Evolutionary conservation across 495 filamentous ascomycete genomes (phyloP), one percentile per base, ranked within the genome.

Genomic region (Daldinia grandis): DNA sequence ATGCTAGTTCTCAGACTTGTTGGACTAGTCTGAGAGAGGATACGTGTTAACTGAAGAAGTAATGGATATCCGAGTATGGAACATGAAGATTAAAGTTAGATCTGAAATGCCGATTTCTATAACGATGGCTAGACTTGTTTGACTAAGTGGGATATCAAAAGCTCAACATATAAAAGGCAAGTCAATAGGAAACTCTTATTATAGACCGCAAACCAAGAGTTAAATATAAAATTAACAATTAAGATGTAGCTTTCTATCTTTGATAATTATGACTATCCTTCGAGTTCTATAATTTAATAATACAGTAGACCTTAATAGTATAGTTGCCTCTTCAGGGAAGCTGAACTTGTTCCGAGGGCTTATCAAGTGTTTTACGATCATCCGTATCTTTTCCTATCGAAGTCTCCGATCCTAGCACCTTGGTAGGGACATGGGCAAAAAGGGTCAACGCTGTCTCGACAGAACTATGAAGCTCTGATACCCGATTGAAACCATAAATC

Each of bases 371-470:
- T 37, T 19, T 49, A n/a, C 55, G 10, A 9, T 19, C 17, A 49
- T 35, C 54, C 12, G 4, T 24, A 19, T 24, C 49, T 25, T 64
- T 57, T 6, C 21, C 49, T 10, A 33, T 19, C 8, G 25, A 42
- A 19, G 12, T n/a, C 19, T 44, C 53, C 25, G 15, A 49, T 44
- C 54, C 24, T 15, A 5, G 8, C 4, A 9, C 15, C 28, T 38
- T 64, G 12, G 56, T 40, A 35, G 69, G 44, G 40, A 56, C 28
- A 19, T 56, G 12, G 35, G 69, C 69, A 57, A 72, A 68, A 31
- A 60, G 38, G 4, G 59, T 38, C 5, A 60, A 57, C 3, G 38
- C 40, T 25, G 35, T 24, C 6, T 59, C 58, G n/a, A 21, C 15
- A 40, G 53, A 5, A 42, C 44, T 51, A 10, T 17, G 6, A 37